Evolutionary conservation across 768 basidiomycete genomes (phyloP).

Genomic region (Kockovaella imperatae): DNA sequence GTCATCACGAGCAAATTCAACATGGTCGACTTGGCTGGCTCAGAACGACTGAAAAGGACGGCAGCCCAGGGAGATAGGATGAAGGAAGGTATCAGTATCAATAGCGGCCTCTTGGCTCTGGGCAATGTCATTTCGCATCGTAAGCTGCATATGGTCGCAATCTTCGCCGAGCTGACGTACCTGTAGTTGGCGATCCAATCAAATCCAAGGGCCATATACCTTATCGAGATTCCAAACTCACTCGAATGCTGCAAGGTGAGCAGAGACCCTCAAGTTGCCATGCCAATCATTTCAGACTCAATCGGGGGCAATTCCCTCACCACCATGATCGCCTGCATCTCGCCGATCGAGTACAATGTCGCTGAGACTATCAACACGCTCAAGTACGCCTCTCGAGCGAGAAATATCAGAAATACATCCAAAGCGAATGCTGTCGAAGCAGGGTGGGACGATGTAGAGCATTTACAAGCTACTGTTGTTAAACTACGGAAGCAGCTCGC

Average conservation of each 20-base stretch:
- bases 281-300: conserved; percentile 6
- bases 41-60: conserved; percentile 91
- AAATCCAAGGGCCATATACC: conserved; percentile 85
- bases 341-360: conserved; percentile 89
- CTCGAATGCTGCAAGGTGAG: conserved; percentile 67
- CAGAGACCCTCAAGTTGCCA: background rate
- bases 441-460: conserved; percentile 97
- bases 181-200: conserved; percentile 72
- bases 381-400: conserved; percentile 93
- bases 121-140: conserved; percentile 94
- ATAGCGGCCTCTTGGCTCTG: conserved; percentile 87
- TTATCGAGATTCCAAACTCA: conserved; percentile 97
- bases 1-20: conserved; percentile 93
- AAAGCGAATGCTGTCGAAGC: conserved; percentile 89
- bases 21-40: conserved; percentile 95
- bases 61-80: conserved; percentile 92
- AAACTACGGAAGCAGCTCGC: conserved; percentile 84
- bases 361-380: conserved; percentile 71
- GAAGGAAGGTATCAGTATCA: conserved; percentile 98
- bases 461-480: conserved; percentile 78
- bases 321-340: conserved; percentile 97
- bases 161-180: background rate
- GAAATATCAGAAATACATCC: conserved; percentile 94
- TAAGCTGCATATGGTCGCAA: conserved; percentile 4
- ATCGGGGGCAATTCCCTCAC: conserved; percentile 95